Evolutionary conservation across 2,329 filamentous ascomycete species (phyloP), one percentile per base, ranked within the genome.

Genomic region (Bertia moriformis): DNA sequence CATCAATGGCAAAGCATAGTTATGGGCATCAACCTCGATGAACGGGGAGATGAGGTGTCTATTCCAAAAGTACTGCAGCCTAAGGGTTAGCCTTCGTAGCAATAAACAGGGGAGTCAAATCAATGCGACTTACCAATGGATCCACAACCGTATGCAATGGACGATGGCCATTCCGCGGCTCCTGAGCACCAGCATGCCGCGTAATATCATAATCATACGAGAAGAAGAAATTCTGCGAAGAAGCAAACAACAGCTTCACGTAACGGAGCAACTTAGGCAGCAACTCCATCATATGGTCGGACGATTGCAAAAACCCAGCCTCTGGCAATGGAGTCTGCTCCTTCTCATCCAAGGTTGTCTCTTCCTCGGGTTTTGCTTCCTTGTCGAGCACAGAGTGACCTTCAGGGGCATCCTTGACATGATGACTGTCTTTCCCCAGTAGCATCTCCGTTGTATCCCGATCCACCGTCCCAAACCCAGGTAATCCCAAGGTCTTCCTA

Each of bases 201-300:
- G 91, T 96, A 38, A 98, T 73, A 54, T 98, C 88, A 53, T 89
- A 72, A 46, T 98, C 91, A 55, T 98, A 95, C 1, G 88, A 88
- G 56, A 89, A 98, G 63, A 82, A 96, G 57, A 95, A 96, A 55
- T 85, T 95, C 45, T 72, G 71, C 0, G 82, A 87, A 3, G 78
- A 71, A 1, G 83, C 78, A 52, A 95, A 89, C 43, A 94, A 73
- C 40, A 96, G 73, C 51, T 84, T 84, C 2, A 86, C 79, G 20
- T 84, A 93, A 30, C 82, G 73, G 32, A 98, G 58, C 29, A 96
- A 66, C 51, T 94, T 93, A 1, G 89, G 89, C 10, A 93, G 64
- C 20, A 96, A 59, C 29, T 66, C 67, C 40, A 35, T 67, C 59
- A 3, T 29, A 10, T 10, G 24, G 24, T 29, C 24, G n/a, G 24